phyloP scores from a whole-genome alignment of 2,329 filamentous ascomycete species.

The Beauveria sp. region DNA sequence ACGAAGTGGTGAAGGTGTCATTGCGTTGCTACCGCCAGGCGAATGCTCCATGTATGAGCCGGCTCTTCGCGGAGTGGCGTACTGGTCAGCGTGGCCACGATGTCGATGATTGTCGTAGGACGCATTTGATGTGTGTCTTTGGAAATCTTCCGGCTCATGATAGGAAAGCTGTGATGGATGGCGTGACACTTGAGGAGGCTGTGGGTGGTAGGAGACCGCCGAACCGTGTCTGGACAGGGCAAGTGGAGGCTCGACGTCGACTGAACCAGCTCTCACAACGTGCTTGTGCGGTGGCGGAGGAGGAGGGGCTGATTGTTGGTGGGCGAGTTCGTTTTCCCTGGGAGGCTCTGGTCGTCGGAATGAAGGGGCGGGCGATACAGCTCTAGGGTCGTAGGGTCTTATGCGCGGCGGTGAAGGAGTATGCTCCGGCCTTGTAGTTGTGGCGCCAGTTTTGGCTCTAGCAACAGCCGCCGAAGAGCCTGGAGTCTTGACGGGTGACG shows the following conservation, averaged over 20 bases:
- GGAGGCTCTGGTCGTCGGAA: slow-evolving; percentile 24
- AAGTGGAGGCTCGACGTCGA: slow-evolving; percentile 15
- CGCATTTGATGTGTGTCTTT: slow-evolving; percentile 32
- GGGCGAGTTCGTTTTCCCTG: slow-evolving; percentile 24
- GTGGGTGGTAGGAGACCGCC: slow-evolving; percentile 25
- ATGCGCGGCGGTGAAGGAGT: slow-evolving; percentile 18
- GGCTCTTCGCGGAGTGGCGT: slow-evolving; percentile 47
- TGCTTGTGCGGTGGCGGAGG: slow-evolving; percentile 21
- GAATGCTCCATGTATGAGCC: slow-evolving; percentile 60
- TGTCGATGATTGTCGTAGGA: slow-evolving; percentile 32
- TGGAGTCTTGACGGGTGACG: background rate
- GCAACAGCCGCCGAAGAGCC: background rate
- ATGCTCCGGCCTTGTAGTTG: background rate
- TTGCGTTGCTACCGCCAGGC: slow-evolving; percentile 49
- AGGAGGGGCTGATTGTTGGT: slow-evolving; percentile 27
- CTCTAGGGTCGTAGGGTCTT: slow-evolving; percentile 24
- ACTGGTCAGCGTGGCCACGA: slow-evolving; percentile 11
- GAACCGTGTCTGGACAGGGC: slow-evolving; percentile 28
- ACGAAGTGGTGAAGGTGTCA: slow-evolving; percentile 85
- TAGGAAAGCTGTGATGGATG: slow-evolving; percentile 4
- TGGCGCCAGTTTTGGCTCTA: slow-evolving; percentile 3
- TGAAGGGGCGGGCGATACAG: slow-evolving; percentile 21
- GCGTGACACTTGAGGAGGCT: slow-evolving; percentile 13
- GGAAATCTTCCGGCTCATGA: slow-evolving; percentile 15
- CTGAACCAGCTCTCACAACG: slow-evolving; percentile 19